These are phyloP conservation scores for Pholiota adiposa DNA, from an alignment of 1,284 basidiomycete species.

Conservation along the genomic window DNA sequence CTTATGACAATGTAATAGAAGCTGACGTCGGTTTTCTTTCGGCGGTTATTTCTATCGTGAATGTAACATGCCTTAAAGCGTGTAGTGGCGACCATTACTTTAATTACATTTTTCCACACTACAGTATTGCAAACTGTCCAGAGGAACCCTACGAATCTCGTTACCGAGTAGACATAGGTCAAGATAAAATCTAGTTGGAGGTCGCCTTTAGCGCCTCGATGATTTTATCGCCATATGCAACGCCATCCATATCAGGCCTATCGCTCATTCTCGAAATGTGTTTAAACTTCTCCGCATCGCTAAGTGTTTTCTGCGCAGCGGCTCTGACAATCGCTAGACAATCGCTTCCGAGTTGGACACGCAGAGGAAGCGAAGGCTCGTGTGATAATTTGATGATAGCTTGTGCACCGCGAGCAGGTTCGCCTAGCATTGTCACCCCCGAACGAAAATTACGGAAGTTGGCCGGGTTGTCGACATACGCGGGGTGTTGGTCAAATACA, in stretches of 20 bases:
- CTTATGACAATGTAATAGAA: no score
- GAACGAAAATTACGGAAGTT: slow-evolving; percentile 12
- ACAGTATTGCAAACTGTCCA: no score
- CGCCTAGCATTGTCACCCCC: slow-evolving; percentile 18
- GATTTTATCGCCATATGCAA: slow-evolving; percentile 22
- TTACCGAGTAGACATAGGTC: neutral
- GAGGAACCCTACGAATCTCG: neutral
- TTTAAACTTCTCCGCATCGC: slow-evolving; percentile 31
- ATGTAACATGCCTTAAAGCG: no score
- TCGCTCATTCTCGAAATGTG: slow-evolving; percentile 31
- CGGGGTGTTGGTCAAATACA: slow-evolving; percentile 28
- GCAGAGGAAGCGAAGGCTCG: slow-evolving; percentile 33
- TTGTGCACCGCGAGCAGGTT: slow-evolving; percentile 36
- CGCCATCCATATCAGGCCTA: slow-evolving; percentile 30
- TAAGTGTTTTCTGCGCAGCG: slow-evolving; percentile 32
- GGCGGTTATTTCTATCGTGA: no score
- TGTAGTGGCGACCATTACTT: no score
- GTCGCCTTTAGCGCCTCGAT: slow-evolving; percentile 12
- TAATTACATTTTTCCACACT: no score
- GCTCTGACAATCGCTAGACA: slow-evolving; percentile 28
- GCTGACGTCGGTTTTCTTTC: no score
- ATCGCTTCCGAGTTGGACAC: slow-evolving; percentile 40
- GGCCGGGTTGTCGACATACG: slow-evolving; percentile 21
- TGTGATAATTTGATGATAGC: slow-evolving; percentile 35
- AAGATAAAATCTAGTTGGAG: slow-evolving; percentile 1